Evolutionary conservation across 2,329 filamentous ascomycete genomes (phyloP).

Genomic region (Tolypocladium ophioglossoides): DNA sequence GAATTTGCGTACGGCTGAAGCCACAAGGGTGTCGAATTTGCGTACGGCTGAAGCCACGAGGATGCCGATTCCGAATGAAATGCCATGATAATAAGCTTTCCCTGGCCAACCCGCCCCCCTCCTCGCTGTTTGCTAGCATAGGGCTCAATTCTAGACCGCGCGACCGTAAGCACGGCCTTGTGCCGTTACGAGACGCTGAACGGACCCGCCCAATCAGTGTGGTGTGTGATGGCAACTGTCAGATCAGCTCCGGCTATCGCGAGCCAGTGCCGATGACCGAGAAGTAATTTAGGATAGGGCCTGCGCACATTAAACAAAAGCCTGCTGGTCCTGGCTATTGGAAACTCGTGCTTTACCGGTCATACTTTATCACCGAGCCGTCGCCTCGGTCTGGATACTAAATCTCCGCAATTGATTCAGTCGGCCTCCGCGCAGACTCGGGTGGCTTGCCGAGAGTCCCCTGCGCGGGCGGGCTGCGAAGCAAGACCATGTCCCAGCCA

Average conservation of each 20-base stretch:
- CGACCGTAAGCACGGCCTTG: background rate
- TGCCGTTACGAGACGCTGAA: background rate
- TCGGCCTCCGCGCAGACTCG: background rate
- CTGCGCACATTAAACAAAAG: background rate
- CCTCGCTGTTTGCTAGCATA: background rate
- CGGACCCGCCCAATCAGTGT: background rate
- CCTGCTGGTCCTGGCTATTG: background rate
- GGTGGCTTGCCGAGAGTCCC: background rate
- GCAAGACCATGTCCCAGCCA: background rate
- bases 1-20: background rate
- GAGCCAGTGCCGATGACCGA: background rate
- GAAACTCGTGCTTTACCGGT: background rate
- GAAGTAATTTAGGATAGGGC: background rate
- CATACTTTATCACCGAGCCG: background rate
- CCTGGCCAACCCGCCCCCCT: background rate
- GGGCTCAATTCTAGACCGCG: background rate
- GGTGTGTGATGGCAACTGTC: background rate
- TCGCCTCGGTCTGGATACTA: no score
- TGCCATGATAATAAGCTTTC: background rate
- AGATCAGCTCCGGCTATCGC: background rate
- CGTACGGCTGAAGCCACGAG: background rate
- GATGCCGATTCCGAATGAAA: background rate
- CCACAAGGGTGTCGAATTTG: background rate
- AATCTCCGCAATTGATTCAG: background rate
- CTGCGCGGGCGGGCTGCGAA: background rate